Conservation (phyloP, 2,329 filamentous ascomycete species). For the Biscogniauxia mediterranea region DNA sequence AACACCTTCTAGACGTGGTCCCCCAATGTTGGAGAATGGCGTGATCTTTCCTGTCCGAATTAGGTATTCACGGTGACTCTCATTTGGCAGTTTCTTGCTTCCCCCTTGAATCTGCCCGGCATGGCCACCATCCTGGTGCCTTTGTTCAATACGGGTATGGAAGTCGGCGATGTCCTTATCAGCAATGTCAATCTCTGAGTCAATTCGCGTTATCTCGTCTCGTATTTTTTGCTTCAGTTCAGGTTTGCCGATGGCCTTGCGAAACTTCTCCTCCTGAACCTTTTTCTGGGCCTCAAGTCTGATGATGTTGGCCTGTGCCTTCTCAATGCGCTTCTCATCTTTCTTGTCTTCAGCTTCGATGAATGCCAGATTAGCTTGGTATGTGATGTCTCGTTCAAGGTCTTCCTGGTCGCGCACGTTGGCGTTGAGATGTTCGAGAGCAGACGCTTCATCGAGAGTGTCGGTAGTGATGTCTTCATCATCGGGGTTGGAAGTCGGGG, state of each 20-base stretch:
- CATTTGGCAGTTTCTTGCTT: constrained; percentile 67
- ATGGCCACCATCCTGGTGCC: constrained; percentile 55
- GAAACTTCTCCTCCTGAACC: constrained; percentile 48
- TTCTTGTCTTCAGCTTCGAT: constrained; percentile 62
- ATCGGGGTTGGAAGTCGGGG: constrained; percentile 6
- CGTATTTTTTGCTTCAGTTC: constrained; percentile 57
- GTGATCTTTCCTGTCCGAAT: constrained; percentile 98
- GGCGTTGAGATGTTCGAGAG: constrained; percentile 62
- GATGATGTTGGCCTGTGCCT: constrained; percentile 50
- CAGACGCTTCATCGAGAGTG: constrained; percentile 54
- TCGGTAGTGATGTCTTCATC: constrained; percentile 5
- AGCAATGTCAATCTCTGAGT: constrained; percentile 62
- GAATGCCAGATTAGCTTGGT: constrained; percentile 58
- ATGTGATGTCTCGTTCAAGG: constrained; percentile 79
- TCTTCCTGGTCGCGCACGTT: constrained; percentile 84
- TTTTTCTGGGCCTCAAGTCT: constrained; percentile 66
- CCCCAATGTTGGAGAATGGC: constrained; percentile 79
- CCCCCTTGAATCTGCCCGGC: constrained; percentile 44
- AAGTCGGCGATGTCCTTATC: constrained; percentile 78
- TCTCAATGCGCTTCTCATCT: constrained; percentile 62
- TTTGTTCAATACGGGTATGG: constrained; percentile 72
- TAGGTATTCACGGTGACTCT: constrained; percentile 83
- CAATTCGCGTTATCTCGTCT: constrained; percentile 64
- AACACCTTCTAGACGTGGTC: constrained; percentile 58
- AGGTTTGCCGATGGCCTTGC: constrained; percentile 43